Evolutionary conservation across 441 rosid genomes (phyloP).

Genomic region (Jatropha multifida): DNA sequence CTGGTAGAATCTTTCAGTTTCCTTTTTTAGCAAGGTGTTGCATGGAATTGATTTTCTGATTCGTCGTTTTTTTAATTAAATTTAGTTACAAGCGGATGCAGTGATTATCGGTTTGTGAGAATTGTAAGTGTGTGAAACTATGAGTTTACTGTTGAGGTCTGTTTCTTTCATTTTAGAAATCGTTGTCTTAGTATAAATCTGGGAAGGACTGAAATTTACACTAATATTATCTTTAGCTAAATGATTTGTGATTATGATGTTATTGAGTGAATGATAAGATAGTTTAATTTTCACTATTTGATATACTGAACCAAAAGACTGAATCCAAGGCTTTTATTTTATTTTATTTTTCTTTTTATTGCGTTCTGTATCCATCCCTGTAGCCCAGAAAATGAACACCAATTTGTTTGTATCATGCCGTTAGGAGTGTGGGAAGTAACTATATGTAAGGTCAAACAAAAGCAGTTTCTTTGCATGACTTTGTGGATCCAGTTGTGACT

Average conservation of each 20-base stretch:
- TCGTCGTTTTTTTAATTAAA: too few species aligned
- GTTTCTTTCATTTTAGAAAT: neutral
- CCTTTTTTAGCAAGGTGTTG: slow-evolving; percentile 15
- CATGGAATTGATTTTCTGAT: neutral
- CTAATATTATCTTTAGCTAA: neutral
- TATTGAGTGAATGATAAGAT: neutral
- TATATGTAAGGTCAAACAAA: neutral
- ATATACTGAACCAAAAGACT: neutral
- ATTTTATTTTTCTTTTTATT: neutral
- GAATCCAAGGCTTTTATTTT: neutral
- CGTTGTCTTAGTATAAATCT: neutral
- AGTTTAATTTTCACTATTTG: neutral
- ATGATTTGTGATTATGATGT: neutral
- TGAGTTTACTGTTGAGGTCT: slow-evolving; percentile 9
- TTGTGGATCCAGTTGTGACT: neutral
- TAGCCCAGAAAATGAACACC: neutral
- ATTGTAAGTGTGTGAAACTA: neutral
- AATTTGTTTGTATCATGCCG: neutral
- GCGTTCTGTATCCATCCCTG: neutral
- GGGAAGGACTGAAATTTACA: too few species aligned
- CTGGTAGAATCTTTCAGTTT: neutral
- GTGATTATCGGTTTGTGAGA: neutral
- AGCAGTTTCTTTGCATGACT: slow-evolving; percentile 1
- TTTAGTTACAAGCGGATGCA: too few species aligned
- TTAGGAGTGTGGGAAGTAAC: neutral